These are phyloP conservation scores for Cryphonectria nitschkei DNA, from an alignment of 2,329 filamentous ascomycete genomes.

Conservation along the genomic window DNA sequence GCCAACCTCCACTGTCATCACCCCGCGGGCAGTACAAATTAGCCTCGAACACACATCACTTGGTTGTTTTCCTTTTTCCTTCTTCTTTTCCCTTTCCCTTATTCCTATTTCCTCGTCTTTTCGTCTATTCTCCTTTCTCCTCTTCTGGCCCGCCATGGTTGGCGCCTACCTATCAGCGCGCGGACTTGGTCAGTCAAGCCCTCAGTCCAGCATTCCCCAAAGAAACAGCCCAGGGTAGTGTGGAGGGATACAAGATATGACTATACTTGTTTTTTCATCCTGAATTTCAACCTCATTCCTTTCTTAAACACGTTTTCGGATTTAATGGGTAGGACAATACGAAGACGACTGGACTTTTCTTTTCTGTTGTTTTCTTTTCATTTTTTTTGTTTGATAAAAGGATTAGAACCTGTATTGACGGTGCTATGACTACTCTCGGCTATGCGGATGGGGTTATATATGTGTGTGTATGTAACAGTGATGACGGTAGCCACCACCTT, in stretches of 20 bases:
- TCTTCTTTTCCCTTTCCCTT: neutral
- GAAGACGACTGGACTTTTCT: no score
- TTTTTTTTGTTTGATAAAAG: neutral
- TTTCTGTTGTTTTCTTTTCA: no score
- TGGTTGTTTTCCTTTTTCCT: neutral
- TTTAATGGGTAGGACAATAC: no score
- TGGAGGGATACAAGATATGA: neutral
- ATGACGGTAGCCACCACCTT: neutral
- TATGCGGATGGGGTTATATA: neutral
- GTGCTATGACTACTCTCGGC: neutral
- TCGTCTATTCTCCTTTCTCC: neutral
- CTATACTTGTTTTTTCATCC: neutral
- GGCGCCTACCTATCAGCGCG: neutral
- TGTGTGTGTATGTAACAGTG: neutral
- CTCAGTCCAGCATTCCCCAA: neutral
- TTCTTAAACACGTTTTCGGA: neutral
- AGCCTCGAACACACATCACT: neutral
- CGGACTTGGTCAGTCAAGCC: neutral
- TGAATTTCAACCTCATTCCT: neutral
- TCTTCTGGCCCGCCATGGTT: neutral
- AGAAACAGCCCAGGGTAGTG: neutral
- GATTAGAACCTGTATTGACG: neutral
- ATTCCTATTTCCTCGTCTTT: neutral
- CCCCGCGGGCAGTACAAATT: neutral
- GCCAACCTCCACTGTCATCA: neutral